Conservation (phyloP, 2,329 filamentous ascomycete species). For the Sclerotinia sclerotiorum region DNA sequence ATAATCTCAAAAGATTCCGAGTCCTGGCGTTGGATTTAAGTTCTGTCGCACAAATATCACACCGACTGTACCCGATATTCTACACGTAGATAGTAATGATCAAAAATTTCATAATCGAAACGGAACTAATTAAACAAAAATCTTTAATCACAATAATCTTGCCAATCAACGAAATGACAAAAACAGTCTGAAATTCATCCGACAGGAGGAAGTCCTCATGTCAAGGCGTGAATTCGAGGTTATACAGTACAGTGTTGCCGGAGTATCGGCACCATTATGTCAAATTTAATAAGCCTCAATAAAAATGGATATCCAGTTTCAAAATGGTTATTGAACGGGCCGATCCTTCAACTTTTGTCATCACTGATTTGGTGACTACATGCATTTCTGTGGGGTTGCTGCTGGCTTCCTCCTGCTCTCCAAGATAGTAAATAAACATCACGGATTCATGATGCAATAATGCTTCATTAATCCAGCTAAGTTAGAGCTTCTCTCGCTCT, state of each 20-base stretch:
- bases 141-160: no score
- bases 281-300: neutral
- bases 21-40: no score
- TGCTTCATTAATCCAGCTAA: neutral
- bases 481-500: neutral
- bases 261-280: conserved; percentile 1
- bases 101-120: no score
- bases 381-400: neutral
- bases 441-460: neutral
- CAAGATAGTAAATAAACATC: neutral
- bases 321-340: neutral
- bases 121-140: no score
- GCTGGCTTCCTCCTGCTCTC: neutral
- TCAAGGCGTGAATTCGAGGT: no score
- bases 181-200: no score
- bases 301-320: neutral
- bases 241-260: neutral
- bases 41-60: no score
- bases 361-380: neutral
- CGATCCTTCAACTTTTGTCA: neutral
- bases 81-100: no score
- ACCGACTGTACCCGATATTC: no score
- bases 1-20: no score
- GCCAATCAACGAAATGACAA: no score
- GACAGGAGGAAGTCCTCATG: no score